Base-by-base conservation (phyloP, 106 monocot species). In the Platanthera zijinensis region DNA sequence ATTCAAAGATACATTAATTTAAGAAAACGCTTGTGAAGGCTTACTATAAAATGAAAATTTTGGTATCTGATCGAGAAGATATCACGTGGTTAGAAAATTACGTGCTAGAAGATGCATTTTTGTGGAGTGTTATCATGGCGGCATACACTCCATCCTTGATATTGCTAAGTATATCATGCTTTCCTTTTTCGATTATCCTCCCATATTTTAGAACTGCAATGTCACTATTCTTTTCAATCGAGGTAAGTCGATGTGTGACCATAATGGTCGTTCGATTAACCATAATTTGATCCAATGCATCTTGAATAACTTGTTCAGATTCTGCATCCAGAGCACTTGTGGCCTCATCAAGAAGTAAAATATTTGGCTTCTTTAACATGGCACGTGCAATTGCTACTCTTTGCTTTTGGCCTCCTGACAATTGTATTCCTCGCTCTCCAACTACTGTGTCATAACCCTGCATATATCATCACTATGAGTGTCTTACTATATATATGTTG, bases 61-160 rank as follows among this genome's bases (percentile, higher is more conserved):
- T 19, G 0, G 0, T 21, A n/a, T 59, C 59, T 59, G 18, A 7
- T 17, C 21, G 8, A 6, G 59, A 59, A 59, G 21, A n/a, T 59
- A n/a, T 59, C 18, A 59, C 18, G 21, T 19, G 8, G 10, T 59
- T 59, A 8, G 19, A 59, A 59, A 59, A 59, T 5, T 12, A 67
- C 8, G 12, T 67, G 32, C 10, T 11, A 3, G 30, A 67, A 67
- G 67, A 11, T 39, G 67, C 28, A 10, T 59, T 59, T 67, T 19
- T 32, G 12, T 67, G 67, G 9, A 67, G 1, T 67, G 67, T 30
- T 39, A 67, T 25, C 67, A 67, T 67, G 7, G 67, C 3, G 67
- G 67, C 67, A 67, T 67, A 67, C 32, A 39, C 67, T 10, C 67
- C 67, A 67, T 67, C 67, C 67, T 67, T 67, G 9, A 32, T 67